Evolutionary conservation across 805 yeast species (phyloP).

Genomic region (Teunomyces atbi): DNA sequence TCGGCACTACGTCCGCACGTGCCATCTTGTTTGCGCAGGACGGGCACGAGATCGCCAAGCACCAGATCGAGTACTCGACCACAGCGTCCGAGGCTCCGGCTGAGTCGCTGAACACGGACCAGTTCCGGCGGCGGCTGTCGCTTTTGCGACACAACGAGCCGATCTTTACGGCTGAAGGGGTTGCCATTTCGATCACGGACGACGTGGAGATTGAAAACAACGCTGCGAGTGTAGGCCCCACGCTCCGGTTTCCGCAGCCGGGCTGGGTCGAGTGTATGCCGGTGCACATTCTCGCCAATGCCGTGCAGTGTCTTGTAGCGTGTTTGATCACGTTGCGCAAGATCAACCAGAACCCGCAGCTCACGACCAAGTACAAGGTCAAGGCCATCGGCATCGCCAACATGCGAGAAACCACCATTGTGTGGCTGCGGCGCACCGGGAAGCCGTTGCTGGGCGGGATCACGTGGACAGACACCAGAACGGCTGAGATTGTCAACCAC

Average conservation of each 20-base stretch:
- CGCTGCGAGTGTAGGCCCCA: slow-evolving; percentile 55
- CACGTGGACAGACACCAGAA: slow-evolving; percentile 95
- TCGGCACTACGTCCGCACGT: slow-evolving; percentile 90
- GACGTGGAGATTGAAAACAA: slow-evolving; percentile 63
- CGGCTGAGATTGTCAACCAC: slow-evolving; percentile 65
- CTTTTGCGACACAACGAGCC: slow-evolving; percentile 50
- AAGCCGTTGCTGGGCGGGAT: slow-evolving; percentile 82
- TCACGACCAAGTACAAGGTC: slow-evolving; percentile 57
- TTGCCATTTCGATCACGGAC: slow-evolving; percentile 59
- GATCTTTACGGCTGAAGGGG: slow-evolving; percentile 72
- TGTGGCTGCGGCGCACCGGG: slow-evolving; percentile 86
- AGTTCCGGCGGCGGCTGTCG: slow-evolving; percentile 44
- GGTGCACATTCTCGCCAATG: slow-evolving; percentile 73
- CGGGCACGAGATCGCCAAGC: slow-evolving; percentile 80
- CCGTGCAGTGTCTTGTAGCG: slow-evolving; percentile 73
- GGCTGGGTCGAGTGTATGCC: slow-evolving; percentile 97
- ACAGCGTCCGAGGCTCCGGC: slow-evolving; percentile 58
- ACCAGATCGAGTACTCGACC: slow-evolving; percentile 86
- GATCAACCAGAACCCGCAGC: slow-evolving; percentile 51
- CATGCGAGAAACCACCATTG: slow-evolving; percentile 91
- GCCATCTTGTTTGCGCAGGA: slow-evolving; percentile 72
- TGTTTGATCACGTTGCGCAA: slow-evolving; percentile 57
- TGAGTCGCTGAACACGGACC: slow-evolving; percentile 41
- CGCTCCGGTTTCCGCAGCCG: slow-evolving; percentile 74
- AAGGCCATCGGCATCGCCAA: slow-evolving; percentile 85